Evolutionary conservation across 768 basidiomycete species (phyloP).

Genomic region (Lentinula raphanica): DNA sequence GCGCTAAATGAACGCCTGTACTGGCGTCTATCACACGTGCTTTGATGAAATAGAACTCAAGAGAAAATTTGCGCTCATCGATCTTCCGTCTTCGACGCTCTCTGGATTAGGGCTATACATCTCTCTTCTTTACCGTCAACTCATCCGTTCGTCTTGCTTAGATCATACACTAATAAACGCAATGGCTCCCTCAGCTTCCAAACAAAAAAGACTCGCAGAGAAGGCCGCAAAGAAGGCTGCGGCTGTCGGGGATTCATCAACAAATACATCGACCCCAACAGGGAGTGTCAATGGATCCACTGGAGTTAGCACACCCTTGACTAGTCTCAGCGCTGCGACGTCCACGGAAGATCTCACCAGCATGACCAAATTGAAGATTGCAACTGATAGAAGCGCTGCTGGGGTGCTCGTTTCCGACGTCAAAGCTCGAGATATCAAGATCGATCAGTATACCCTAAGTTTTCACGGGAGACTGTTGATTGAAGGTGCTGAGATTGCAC

Average conservation of each 20-base stretch:
- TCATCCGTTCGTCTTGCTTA: background rate
- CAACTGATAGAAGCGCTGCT: slow-evolving; percentile 87
- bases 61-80: no score
- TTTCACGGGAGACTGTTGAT: slow-evolving; percentile 92
- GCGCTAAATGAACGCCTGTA: no score
- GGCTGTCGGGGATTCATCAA: slow-evolving; percentile 38
- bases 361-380: slow-evolving; percentile 88
- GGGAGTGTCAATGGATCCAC: slow-evolving; percentile 61
- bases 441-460: slow-evolving; percentile 90
- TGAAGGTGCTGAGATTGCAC: slow-evolving; percentile 55
- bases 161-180: background rate
- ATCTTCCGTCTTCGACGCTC: no score
- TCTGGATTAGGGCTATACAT: background rate
- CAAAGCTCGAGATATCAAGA: slow-evolving; percentile 95
- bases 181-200: slow-evolving; percentile 71
- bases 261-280: slow-evolving; percentile 54
- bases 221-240: slow-evolving; percentile 82
- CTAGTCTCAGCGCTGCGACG: slow-evolving; percentile 72
- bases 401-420: slow-evolving; percentile 91
- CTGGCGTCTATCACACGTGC: no score
- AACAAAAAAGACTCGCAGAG: slow-evolving; percentile 92
- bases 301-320: slow-evolving; percentile 69
- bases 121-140: background rate
- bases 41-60: no score
- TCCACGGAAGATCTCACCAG: slow-evolving; percentile 75